Conservation (phyloP, 2,329 filamentous ascomycete genomes). For the Neocatenulostroma microsporum region DNA sequence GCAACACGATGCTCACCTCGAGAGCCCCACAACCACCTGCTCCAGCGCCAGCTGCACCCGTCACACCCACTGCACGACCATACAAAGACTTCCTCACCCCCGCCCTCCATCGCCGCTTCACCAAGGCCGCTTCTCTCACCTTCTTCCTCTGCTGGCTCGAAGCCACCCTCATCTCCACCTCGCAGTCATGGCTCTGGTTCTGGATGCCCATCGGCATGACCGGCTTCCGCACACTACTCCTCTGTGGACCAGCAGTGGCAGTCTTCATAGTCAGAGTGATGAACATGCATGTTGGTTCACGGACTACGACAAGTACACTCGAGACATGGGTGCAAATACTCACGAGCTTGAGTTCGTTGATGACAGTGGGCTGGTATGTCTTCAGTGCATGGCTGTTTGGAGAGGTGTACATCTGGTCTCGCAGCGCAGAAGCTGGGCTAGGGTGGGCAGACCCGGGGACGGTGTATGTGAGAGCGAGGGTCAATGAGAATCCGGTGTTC, state of each 20-base stretch:
- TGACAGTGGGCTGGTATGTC: conserved; percentile 68
- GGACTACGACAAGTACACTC: conserved; percentile 62
- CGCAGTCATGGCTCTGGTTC: conserved; percentile 55
- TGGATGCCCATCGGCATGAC: conserved; percentile 76
- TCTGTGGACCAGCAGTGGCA: conserved; percentile 68
- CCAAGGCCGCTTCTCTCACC: conserved; percentile 63
- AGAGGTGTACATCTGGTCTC: conserved; percentile 70
- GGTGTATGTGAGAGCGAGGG: conserved; percentile 56
- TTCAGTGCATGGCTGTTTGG: conserved; percentile 73
- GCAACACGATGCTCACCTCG: not conserved
- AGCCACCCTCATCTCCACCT: conserved; percentile 63
- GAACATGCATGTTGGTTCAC: conserved; percentile 33
- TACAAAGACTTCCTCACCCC: conserved; percentile 92
- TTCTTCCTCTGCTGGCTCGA: conserved; percentile 65
- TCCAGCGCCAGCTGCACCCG: too few species aligned
- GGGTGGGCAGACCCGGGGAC: conserved; percentile 64
- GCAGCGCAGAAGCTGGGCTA: conserved; percentile 51
- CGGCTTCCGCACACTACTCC: conserved; percentile 63
- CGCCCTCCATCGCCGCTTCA: conserved; percentile 77
- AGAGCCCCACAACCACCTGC: conserved; percentile 11
- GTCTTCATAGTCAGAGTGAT: conserved; percentile 76
- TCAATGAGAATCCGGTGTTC: conserved; percentile 84
- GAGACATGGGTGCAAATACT: conserved; percentile 56
- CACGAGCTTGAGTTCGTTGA: conserved; percentile 50
- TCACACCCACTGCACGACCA: conserved; percentile 46